Base-by-base conservation (phyloP, 768 basidiomycete species). In the Rhodocollybia butyracea region DNA sequence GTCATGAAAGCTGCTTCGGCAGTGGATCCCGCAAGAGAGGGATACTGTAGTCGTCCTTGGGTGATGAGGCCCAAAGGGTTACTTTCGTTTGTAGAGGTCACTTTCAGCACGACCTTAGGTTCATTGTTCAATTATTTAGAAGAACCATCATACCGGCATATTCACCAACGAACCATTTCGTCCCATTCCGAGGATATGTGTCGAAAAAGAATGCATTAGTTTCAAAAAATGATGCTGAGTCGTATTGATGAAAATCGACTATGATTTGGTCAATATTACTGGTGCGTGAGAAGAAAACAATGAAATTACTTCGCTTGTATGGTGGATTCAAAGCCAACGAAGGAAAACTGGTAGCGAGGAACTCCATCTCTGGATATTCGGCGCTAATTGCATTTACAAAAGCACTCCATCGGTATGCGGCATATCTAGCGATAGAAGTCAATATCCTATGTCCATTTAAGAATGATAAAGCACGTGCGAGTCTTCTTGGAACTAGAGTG, bases 1-100 rank as follows among this genome's bases (percentile, higher is more conserved):
- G 81, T 84, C 82, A 83, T 84, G 59, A 79, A 84, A 3, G 79
- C 80, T 3, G 83, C 84, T 61, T 85, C 83, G 8, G 75, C 79
- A 15, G 62, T 68, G 21, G 81, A 64, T 22, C 78, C 78, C 51
- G 70, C 59, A 39, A 71, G 61, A 6, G 68, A 69, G 4, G 71
- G 70, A 54, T 68, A 71, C 8, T 67, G 61, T 15, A 73, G 50
- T 4, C 70, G 66, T 11, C 68, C 67, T 34, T 57, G 57, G 6
- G 65, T 64, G 55, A 69, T 53, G 58, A 66, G 61, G 0, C 69
- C 69, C 5, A 70, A 60, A 29, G 57, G 54, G 51, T 70, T 66
- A 2, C 51, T 58, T 38, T 66, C 66, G 47, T 73, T 72, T 1
- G 70, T 70, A n/a, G 68, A 68, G 26, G 68, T 70, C 15, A 69